Base-by-base conservation (phyloP, 2,329 filamentous ascomycete genomes). In the Coniochaeta pulveracea region DNA sequence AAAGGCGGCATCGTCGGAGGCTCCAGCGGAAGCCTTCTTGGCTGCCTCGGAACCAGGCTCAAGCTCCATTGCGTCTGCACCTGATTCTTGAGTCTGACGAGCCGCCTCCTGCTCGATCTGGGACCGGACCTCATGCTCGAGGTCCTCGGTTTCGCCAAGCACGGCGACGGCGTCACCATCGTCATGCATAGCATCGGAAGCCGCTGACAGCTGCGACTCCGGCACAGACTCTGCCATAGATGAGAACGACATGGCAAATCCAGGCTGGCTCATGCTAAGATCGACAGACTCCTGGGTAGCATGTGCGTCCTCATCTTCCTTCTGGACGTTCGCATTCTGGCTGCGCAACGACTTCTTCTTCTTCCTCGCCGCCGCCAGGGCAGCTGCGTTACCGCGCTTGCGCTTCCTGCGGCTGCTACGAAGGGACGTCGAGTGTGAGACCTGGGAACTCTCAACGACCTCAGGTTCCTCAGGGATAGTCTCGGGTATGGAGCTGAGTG, bases 41-140 rank as follows among this genome's bases (percentile, higher is more conserved):
- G 9, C 26, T 12, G 24, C n/a, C n/a, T 28, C 15, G 5, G 26
- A 29, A 3, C 36, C 31, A 5, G 27, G 25, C 23, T 36, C 27
- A 6, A 21, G 7, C 18, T 14, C n/a, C 25, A 18, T 18, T 35
- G 35, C 10, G 23, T 32, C 35, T 42, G 46, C 32, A 36, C 36
- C 4, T 29, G 32, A 6, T 34, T 23, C 26, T 40, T 46, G 14
- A 35, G 43, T 31, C 11, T 36, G 15, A 18, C 37, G 40, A 21
- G 38, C 24, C 30, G 43, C 40, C 30, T 43, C 43, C 14, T 43
- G 38, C n/a, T 41, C 47, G 34, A 50, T 45, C 36, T 54, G 48
- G 6, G 47, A 50, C 33, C 52, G 48, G 21, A 54, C 45, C 15
- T 50, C 45, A 8, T 40, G 31, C 21, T 52, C 45, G 7, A 40